phyloP scores from a whole-genome alignment of 192 early-diverging fungal species.

The Backusella morwellensis region DNA sequence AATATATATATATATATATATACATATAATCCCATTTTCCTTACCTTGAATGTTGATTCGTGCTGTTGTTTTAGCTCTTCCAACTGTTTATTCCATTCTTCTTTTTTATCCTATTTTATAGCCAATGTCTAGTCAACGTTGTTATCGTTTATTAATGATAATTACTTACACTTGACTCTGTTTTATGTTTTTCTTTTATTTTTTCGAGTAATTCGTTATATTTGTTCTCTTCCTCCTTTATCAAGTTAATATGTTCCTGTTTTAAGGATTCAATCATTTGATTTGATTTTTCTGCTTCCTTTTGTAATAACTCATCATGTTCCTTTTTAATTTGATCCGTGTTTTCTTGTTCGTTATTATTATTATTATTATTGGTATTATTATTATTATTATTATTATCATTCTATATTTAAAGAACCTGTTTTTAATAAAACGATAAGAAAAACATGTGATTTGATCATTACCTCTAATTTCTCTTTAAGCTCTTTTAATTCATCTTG shows the following conservation, averaged over 20 bases:
- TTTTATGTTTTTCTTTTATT: background rate
- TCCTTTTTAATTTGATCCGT: background rate
- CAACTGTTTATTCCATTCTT: background rate
- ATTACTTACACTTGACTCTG: background rate
- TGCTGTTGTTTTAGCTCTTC: background rate
- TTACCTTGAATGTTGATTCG: background rate
- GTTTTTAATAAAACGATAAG: background rate
- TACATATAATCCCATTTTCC: background rate
- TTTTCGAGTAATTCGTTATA: background rate
- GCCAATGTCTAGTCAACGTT: background rate
- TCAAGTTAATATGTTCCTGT: background rate
- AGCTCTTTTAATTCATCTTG: background rate
- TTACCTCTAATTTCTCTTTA: background rate
- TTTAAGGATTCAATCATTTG: slow-evolving; percentile 6
- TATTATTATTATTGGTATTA: background rate
- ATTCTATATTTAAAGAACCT: background rate
- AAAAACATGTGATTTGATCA: background rate
- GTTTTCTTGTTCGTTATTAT: background rate
- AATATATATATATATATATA: background rate
- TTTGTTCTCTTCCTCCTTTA: background rate
- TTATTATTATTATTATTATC: background rate
- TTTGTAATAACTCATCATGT: background rate
- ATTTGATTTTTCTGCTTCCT: background rate
- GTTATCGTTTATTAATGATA: background rate
- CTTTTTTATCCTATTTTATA: background rate